A percentile compares a stretch with the other conserved stretches of the same genome.
These are phyloP conservation scores for Leptodermis oblonga DNA, from an alignment of 257 asterid species.

Conservation along the genomic window DNA sequence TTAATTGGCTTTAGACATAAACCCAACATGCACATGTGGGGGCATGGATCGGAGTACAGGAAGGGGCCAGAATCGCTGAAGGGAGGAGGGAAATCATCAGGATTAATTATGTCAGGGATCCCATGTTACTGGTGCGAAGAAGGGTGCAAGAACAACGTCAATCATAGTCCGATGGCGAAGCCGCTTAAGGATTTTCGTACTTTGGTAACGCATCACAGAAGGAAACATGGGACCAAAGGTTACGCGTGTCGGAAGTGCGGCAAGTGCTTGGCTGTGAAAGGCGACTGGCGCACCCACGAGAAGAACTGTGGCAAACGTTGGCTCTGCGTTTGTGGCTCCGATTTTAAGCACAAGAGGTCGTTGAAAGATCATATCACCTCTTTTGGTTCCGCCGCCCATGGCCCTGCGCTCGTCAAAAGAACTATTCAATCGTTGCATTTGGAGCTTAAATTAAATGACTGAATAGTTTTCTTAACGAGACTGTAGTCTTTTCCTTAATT, in stretches of 20 bases:
- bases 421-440: no score
- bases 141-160: constrained; percentile 65
- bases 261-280: constrained; percentile 64
- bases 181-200: constrained; percentile 67
- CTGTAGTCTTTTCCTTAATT: no score
- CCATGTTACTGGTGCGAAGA: constrained; percentile 71
- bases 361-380: constrained; percentile 68
- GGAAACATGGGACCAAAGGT: constrained; percentile 53
- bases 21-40: constrained; percentile 97
- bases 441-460: no score
- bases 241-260: constrained; percentile 63
- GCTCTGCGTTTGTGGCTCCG: constrained; percentile 71
- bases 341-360: constrained; percentile 79
- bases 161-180: constrained; percentile 45
- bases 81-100: constrained; percentile 51
- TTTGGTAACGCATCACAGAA: constrained; percentile 60
- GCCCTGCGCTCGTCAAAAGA: no score
- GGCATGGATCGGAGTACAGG: constrained; percentile 62
- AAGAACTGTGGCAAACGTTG: constrained; percentile 81
- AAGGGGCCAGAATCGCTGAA: constrained; percentile 62
- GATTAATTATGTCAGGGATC: constrained; percentile 45
- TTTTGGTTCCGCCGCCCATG: constrained; percentile 59
- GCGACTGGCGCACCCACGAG: constrained; percentile 80
- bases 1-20: no score
- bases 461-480: no score